Conservation (phyloP, 441 rosid species). For the Heliophila coronopifolia region DNA sequence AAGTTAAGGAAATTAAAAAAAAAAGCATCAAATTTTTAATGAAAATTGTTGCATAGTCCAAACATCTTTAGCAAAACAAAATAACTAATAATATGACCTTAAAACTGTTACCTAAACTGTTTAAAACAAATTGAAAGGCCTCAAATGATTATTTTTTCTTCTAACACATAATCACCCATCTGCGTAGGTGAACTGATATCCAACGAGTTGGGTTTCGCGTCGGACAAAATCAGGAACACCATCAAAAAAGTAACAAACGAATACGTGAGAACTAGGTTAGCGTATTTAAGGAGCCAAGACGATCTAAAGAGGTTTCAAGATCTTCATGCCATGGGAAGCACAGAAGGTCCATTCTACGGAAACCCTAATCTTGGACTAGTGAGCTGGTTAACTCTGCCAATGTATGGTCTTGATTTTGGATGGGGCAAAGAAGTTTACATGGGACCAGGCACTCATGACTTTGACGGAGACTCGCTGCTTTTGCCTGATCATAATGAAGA, state of each 20-base stretch:
- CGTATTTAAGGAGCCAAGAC: constrained; percentile 39
- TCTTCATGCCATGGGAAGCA: constrained; percentile 36
- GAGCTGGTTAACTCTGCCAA: constrained; percentile 53
- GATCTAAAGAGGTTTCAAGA: constrained; percentile 47
- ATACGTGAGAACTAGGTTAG: constrained; percentile 34
- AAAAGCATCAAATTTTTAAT: too few relatives aligned
- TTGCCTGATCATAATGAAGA: constrained; percentile 34
- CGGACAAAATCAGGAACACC: constrained; percentile 36
- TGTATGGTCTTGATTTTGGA: constrained; percentile 50
- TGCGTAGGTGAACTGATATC: constrained; percentile 36
- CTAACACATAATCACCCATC: too few relatives aligned
- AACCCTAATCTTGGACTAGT: constrained; percentile 57
- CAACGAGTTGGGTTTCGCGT: constrained; percentile 37
- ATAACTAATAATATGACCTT: too few relatives aligned
- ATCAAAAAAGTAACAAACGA: constrained; percentile 38
- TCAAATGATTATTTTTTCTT: too few relatives aligned
- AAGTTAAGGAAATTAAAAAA: too few relatives aligned
- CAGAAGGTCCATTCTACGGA: constrained; percentile 45
- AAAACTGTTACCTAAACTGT: too few relatives aligned
- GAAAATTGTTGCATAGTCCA: too few relatives aligned
- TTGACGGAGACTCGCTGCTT: constrained; percentile 42
- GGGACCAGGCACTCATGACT: constrained; percentile 50
- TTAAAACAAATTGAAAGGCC: too few relatives aligned
- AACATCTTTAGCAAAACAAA: too few relatives aligned
- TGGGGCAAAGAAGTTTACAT: constrained; percentile 53